phyloP scores from a whole-genome alignment of 1,139 yeast species.

The Pichia sp. region DNA sequence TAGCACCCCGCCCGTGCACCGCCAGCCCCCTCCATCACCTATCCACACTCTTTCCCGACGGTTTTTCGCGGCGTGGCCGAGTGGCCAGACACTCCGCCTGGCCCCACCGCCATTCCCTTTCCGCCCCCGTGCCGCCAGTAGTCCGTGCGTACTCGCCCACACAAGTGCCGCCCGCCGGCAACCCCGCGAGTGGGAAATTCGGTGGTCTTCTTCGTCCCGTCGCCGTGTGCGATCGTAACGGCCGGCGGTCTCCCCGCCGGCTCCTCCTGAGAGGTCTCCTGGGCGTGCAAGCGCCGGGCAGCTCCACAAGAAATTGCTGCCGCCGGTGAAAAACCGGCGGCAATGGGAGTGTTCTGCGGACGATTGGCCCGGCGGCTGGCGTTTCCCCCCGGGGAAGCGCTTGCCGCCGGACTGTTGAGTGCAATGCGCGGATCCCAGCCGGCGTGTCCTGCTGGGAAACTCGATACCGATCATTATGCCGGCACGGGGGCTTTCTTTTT shows the following conservation, averaged over 20 bases:
- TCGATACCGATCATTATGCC: conserved; percentile 78
- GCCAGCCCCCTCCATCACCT: neutral
- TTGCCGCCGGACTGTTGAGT: conserved; percentile 54
- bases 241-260: conserved; percentile 45
- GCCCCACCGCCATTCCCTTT: neutral
- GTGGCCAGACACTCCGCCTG: conserved; percentile 9
- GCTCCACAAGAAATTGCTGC: conserved; percentile 59
- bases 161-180: conserved; percentile 31
- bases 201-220: conserved; percentile 66
- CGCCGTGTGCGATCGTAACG: neutral
- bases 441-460: conserved; percentile 41
- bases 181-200: conserved; percentile 75
- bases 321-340: neutral
- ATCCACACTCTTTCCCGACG: neutral
- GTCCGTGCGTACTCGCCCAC: conserved; percentile 70
- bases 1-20: conserved; percentile 9
- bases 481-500: conserved; percentile 20
- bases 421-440: conserved; percentile 63
- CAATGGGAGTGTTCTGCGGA: conserved; percentile 71
- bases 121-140: conserved; percentile 22
- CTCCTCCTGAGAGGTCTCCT: conserved; percentile 68
- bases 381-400: too few species aligned
- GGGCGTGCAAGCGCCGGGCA: conserved; percentile 72
- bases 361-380: conserved; percentile 49
- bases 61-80: conserved; percentile 17